Base-by-base conservation (phyloP, 208 protist genomes). In the Trichomonas vaginalis region DNA sequence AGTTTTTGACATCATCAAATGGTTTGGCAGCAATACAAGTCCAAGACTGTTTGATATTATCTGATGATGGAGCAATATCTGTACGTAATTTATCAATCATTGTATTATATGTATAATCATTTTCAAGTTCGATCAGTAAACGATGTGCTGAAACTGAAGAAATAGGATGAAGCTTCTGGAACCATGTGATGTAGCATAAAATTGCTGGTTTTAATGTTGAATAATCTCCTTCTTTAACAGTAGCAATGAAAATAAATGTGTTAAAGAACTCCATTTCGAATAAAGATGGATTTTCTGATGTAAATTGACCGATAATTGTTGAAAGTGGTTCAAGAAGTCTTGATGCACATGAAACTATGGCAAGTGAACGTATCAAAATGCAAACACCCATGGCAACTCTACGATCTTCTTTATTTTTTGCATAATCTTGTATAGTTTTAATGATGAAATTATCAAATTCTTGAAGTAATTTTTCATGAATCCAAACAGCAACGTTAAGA, bases 191-290 rank as follows among this genome's bases (percentile, higher is more conserved):
- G 37, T 51, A 92, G 8, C 86, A 45, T 21, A 23, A 15, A 27
- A 51, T 45, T 3, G 14, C n/a, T 39, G 27, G 27, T 47, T 92
- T 42, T 32, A 92, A 39, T 17, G 10, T 48, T 39, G 14, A 2
- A 47, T 49, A 12, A 39, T 42, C 51, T 23, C 42, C 35, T 39
- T 27, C 86, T 12, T 14, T 39, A 51, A 51, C 45, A 32, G 86
- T 48, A 56, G 17, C 15, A n/a, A 92, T n/a, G 56, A 51, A 92
- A 39, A 92, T 17, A 35, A 45, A 35, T 51, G 86, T 56, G 45
- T 92, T 92, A 39, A 92, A 92, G 17, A 92, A 51, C 39, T 92
- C 86, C 86, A 92, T 92, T 39, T 92, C 86, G 37, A 92, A 92
- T 56, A 92, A 92, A 39, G 86, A 92, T 42, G 86, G n/a, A 10